These are phyloP conservation scores for Cladosporium sp. DNA, from an alignment of 2,329 filamentous ascomycete species.

Conservation along the genomic window DNA sequence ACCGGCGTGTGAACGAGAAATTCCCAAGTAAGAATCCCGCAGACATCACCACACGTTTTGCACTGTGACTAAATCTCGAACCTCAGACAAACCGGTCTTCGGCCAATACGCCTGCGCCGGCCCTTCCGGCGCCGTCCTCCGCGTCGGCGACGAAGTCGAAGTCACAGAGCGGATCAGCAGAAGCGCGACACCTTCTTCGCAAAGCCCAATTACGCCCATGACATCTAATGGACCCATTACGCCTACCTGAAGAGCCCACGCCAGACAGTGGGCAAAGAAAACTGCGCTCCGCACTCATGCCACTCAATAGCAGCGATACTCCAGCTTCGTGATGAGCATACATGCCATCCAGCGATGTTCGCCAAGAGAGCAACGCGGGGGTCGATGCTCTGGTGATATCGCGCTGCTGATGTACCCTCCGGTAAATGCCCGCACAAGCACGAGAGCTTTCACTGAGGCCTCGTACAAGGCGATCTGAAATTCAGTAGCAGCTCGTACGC, in stretches of 20 bases:
- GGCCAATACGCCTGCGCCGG: slow-evolving; percentile 34
- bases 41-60: background rate
- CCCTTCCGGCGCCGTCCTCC: slow-evolving; percentile 29
- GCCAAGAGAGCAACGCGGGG: too few relatives aligned
- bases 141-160: slow-evolving; percentile 30
- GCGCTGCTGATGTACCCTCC: too few relatives aligned
- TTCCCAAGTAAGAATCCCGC: slow-evolving; percentile 24
- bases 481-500: too few relatives aligned
- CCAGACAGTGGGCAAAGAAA: too few relatives aligned
- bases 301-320: too few relatives aligned
- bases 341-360: too few relatives aligned
- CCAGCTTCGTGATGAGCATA: too few relatives aligned
- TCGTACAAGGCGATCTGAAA: too few relatives aligned
- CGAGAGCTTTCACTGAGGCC: too few relatives aligned
- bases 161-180: slow-evolving; percentile 23
- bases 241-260: background rate
- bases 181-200: slow-evolving; percentile 15
- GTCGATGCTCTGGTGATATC: too few relatives aligned
- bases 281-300: too few relatives aligned
- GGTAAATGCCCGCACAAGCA: too few relatives aligned
- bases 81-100: slow-evolving; percentile 30
- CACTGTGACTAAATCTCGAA: slow-evolving; percentile 4
- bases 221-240: slow-evolving; percentile 10
- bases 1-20: slow-evolving; percentile 29
- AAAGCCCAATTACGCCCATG: slow-evolving; percentile 8